Evolutionary conservation across 108 stramenopile genomes (phyloP).

Genomic region (Mediolabrus comicus): DNA sequence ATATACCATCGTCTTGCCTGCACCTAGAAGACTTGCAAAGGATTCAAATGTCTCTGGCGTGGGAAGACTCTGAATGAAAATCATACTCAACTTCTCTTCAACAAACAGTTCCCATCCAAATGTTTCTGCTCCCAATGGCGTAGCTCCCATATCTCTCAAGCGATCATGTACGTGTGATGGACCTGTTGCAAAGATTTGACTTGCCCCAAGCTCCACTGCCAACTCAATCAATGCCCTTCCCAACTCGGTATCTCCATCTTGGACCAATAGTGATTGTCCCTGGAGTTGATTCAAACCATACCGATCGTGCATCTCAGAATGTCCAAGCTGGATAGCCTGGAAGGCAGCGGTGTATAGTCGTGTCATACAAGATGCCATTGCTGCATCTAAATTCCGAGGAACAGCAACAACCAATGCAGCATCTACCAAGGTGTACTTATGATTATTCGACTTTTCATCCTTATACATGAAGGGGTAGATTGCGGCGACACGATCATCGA

Average conservation of each 20-base stretch:
- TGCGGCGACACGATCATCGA: conserved; percentile 46
- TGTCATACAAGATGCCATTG: conserved; percentile 29
- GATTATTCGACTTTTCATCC: conserved; percentile 2
- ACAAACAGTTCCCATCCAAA: conserved; percentile 35
- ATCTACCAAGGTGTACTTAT: conserved; percentile 39
- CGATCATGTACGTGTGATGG: conserved; percentile 25
- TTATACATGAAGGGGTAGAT: conserved; percentile 41
- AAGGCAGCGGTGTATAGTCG: conserved; percentile 42
- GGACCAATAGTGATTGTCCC: conserved; percentile 38
- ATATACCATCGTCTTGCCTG: conserved; percentile 20
- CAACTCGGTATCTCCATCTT: conserved; percentile 42
- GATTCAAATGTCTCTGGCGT: conserved; percentile 30
- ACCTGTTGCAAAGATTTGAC: conserved; percentile 39
- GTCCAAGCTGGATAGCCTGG: conserved; percentile 31
- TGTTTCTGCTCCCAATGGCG: conserved; percentile 26
- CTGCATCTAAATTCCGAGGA: conserved; percentile 33
- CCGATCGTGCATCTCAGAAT: conserved; percentile 20
- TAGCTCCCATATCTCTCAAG: conserved; percentile 21
- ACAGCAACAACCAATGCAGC: conserved; percentile 41
- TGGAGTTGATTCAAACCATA: conserved; percentile 18
- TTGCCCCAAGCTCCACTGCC: conserved; percentile 21
- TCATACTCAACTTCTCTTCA: conserved; percentile 17
- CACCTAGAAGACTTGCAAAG: conserved; percentile 16
- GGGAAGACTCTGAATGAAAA: conserved; percentile 38
- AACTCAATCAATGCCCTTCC: conserved; percentile 40